A percentile compares a stretch with the other conserved stretches of the same genome.
phyloP scores from a whole-genome alignment of 768 basidiomycete genomes.

The Rhodotorula taiwanensis region DNA sequence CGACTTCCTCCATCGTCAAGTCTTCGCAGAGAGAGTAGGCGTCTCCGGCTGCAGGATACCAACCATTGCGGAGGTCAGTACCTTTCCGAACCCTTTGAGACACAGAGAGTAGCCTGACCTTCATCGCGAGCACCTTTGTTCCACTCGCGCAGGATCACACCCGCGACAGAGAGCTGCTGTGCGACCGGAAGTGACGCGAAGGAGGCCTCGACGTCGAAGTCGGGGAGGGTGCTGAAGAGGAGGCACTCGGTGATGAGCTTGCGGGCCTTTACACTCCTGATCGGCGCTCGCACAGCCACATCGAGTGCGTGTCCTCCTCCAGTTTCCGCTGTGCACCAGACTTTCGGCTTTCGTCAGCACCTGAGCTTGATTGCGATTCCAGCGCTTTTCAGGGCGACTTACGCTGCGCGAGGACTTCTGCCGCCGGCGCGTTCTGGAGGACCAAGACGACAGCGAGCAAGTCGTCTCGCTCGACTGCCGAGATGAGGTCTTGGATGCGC shows the following conservation, averaged over 20 bases:
- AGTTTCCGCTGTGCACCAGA: background rate
- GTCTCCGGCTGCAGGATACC: no score
- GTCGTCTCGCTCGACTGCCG: background rate
- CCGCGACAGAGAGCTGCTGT: no score
- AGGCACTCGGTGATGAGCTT: background rate
- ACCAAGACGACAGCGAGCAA: background rate
- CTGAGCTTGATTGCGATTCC: background rate
- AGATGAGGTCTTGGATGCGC: background rate
- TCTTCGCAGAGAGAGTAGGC: no score
- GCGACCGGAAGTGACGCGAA: no score
- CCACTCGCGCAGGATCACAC: no score
- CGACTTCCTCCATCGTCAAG: no score
- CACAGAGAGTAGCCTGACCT: no score
- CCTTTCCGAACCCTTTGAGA: no score
- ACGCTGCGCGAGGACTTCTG: background rate
- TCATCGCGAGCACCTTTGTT: no score
- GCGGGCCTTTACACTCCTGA: background rate
- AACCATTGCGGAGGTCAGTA: no score
- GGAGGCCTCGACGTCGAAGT: background rate
- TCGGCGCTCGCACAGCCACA: background rate
- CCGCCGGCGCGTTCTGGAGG: background rate
- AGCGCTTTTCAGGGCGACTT: background rate
- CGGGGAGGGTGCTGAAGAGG: background rate
- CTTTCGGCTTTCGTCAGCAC: background rate
- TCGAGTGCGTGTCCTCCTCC: background rate